phyloP scores from a whole-genome alignment of 305 asterid species.

The Fraxinus latifolia region DNA sequence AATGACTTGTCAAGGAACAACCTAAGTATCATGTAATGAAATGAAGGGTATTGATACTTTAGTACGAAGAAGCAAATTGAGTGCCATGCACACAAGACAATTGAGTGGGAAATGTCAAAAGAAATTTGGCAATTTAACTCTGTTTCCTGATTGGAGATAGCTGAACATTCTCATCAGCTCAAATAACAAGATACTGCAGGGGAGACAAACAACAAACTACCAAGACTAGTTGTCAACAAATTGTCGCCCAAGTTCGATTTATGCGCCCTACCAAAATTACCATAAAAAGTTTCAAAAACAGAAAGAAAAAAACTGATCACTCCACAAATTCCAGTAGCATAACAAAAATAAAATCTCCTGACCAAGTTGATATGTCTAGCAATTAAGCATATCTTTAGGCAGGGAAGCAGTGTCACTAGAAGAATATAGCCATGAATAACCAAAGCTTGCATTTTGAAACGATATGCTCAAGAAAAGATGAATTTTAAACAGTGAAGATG shows the following conservation, averaged over 20 bases:
- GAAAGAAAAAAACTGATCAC: neutral
- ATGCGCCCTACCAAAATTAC: neutral
- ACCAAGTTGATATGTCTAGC: neutral
- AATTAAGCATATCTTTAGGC: slow-evolving; percentile 15
- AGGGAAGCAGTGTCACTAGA: neutral
- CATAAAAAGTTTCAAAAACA: neutral
- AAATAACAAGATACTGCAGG: neutral
- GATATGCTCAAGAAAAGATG: neutral
- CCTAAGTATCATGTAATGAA: neutral
- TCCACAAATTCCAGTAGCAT: neutral
- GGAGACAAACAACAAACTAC: neutral
- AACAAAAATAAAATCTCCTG: neutral
- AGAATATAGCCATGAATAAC: neutral
- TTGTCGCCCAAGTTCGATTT: neutral
- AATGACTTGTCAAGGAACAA: neutral
- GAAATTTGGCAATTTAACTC: neutral
- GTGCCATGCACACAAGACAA: neutral
- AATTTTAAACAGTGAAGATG: neutral
- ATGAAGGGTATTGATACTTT: neutral
- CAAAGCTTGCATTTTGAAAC: neutral
- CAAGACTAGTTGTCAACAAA: neutral
- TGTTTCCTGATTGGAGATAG: neutral
- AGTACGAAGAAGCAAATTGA: neutral
- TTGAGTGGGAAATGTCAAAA: neutral
- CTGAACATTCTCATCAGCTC: neutral